Evolutionary conservation across 495 filamentous ascomycete species (phyloP), one percentile per base, ranked within the genome.

Genomic region (Astrothelium subdiscretum): DNA sequence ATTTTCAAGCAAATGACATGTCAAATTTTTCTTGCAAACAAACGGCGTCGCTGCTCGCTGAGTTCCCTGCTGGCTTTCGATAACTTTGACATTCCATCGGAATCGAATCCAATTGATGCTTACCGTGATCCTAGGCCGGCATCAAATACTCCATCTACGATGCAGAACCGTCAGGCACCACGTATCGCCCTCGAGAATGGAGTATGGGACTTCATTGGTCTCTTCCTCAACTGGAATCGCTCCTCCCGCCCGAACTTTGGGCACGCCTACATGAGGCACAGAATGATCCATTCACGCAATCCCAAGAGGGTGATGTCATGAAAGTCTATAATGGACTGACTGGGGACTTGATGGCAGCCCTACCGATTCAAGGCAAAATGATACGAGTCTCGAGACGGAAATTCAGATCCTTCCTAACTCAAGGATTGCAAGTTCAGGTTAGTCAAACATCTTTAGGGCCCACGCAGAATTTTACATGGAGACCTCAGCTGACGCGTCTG

Each of bases 201-300:
- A 60, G 38, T 35, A 64, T 64, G 62, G 57, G 35, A 26, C 31
- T 64, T 13, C 62, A 64, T 22, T 64, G 62, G 62, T 57, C 62
- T n/a, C 62, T 64, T 31, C 57, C 58, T n/a, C 51, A 42, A 20
- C 31, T 64, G 13, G 58, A 64, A 35, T 12, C 40, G 10, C 24
- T 64, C 26, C 44, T 64, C 29, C 52, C 62, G 20, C 22, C 51
- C 13, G 58, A 61, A 27, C 38, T 64, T 15, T 60, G 52, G 26
- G 51, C 35, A 12, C 57, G 58, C 62, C 42, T 64, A 35, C 20
- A 57, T 22, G 29, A 43, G 24, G 62, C 58, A 22, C 44, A 42
- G 38, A 44, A 42, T 32, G 58, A 64, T 64, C 62, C 62, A 10
- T 29, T 42, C 20, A 13, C 57, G 13, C 27, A 54, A 32, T 32